Evolutionary conservation across 805 yeast genomes (phyloP), one percentile per base, ranked within the genome.

Genomic region (Maudiozyma saulgeensis): DNA sequence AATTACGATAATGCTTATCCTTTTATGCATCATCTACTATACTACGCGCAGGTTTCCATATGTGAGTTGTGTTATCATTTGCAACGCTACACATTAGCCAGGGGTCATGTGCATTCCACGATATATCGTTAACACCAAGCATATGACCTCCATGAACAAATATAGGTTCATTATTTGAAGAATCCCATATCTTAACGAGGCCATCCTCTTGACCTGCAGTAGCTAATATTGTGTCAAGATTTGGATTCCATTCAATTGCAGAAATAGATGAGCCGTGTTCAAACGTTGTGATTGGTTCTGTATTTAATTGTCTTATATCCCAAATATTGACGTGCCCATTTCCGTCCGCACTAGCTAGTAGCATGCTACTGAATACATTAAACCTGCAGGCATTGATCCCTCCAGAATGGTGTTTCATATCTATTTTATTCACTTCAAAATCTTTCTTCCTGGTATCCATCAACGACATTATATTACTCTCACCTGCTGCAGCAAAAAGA

Each of bases 121-220:
- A 75, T 28, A 88, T 67, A 57, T 89, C 97, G 55, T 84, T 85
- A 2, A 90, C 87, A 3, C 91, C 89, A n/a, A 84, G 70, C 77
- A 83, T 76, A 64, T 90, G 98, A 0, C 97, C 97, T 3, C 81
- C 83, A 66, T 90, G 98, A 3, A 74, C 72, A 60, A 90, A 89
- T 7, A 79, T 43, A 47, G 76, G 59, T 46, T 56, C 64, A 18
- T 42, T 43, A 6, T 44, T 51, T 5, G 72, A 53, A 3, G 78
- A 61, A 57, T 85, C 84, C 78, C 82, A 81, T 2, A 87, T 38
- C 57, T 78, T 79, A 9, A 83, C 88, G 44, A 74, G 57, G 1
- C 79, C 77, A 57, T 82, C 88, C 1, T 77, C 76, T n/a, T 82
- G 80, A 0, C 82, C 79, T 0, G 85, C 80, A 4, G 81, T 71